Conservation (phyloP, 768 basidiomycete species). For the Candolleomyces aberdarensis region DNA sequence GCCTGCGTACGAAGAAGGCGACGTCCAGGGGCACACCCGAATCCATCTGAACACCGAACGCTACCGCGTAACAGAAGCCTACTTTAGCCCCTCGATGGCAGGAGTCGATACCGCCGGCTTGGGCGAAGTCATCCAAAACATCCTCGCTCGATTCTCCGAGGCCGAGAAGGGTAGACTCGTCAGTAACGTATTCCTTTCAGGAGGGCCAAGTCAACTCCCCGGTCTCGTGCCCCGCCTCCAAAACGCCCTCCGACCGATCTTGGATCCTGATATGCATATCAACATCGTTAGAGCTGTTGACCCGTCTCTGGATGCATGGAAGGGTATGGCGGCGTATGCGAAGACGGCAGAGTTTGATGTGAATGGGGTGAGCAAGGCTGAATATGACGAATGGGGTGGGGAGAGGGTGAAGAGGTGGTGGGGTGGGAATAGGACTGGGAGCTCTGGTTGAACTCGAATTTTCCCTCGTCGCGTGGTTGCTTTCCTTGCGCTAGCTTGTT, state of each 20-base stretch:
- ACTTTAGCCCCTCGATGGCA: slow-evolving; percentile 91
- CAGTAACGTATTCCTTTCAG: slow-evolving; percentile 81
- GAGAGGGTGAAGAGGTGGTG: not conserved
- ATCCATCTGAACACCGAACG: slow-evolving; percentile 90
- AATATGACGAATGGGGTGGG: slow-evolving; percentile 4
- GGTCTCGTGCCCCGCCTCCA: slow-evolving; percentile 66
- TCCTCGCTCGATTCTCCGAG: slow-evolving; percentile 43
- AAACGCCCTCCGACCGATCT: slow-evolving; percentile 74
- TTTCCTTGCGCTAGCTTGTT: too few species aligned
- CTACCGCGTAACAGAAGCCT: slow-evolving; percentile 88
- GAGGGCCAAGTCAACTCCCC: slow-evolving; percentile 72
- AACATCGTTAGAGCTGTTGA: slow-evolving; percentile 61
- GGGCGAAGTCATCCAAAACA: slow-evolving; percentile 85
- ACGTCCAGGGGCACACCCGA: slow-evolving; percentile 65
- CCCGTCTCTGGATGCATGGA: slow-evolving; percentile 79
- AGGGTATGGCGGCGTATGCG: slow-evolving; percentile 59
- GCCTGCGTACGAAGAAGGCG: slow-evolving; percentile 74
- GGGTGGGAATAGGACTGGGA: not conserved
- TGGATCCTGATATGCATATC: slow-evolving; percentile 80
- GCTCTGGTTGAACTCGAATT: not conserved
- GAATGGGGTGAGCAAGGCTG: not conserved
- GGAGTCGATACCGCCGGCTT: slow-evolving; percentile 93
- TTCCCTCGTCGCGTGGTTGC: too few species aligned
- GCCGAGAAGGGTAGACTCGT: slow-evolving; percentile 11
- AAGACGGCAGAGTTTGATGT: slow-evolving; percentile 1